These are phyloP conservation scores for Teratosphaeria destructans DNA, from an alignment of 2,329 filamentous ascomycete species.

Conservation along the genomic window DNA sequence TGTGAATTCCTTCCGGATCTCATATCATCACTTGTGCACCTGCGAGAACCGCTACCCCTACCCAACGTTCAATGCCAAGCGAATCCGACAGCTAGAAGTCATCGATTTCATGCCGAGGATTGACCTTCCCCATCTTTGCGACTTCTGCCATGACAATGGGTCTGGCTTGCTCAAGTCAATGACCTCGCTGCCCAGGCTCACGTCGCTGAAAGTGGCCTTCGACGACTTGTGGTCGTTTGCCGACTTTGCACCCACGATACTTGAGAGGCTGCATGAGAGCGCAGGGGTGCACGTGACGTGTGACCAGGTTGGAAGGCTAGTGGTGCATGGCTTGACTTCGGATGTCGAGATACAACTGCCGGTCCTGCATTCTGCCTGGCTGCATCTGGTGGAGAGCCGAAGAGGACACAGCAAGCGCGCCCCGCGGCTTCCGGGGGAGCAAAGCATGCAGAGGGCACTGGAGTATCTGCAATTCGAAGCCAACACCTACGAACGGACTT, in stretches of 20 bases:
- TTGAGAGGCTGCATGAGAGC: background rate
- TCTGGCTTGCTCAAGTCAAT: slow-evolving; percentile 1
- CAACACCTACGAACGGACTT: slow-evolving; percentile 2
- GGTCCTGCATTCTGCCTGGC: slow-evolving; percentile 1
- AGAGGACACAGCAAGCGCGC: background rate
- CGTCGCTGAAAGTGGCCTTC: background rate
- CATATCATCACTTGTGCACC: slow-evolving; percentile 5
- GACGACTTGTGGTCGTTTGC: background rate
- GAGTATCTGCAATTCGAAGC: slow-evolving; percentile 6
- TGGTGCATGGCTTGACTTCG: background rate
- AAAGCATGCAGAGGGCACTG: background rate
- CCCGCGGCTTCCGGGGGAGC: background rate
- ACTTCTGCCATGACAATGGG: slow-evolving; percentile 1
- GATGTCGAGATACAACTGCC: slow-evolving; percentile 1
- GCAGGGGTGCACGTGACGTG: background rate
- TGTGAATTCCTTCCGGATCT: slow-evolving; percentile 4
- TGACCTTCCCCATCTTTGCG: slow-evolving; percentile 1
- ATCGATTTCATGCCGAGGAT: slow-evolving; percentile 1
- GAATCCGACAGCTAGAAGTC: slow-evolving; percentile 1
- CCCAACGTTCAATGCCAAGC: background rate
- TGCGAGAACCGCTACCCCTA: slow-evolving; percentile 2
- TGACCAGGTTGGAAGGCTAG: slow-evolving; percentile 1
- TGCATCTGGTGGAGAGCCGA: background rate
- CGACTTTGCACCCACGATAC: background rate
- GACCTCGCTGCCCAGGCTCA: background rate